Evolutionary conservation across 1,284 basidiomycete genomes (phyloP), one percentile per base, ranked within the genome.

Genomic region (Cutaneotrichosporon sp.): DNA sequence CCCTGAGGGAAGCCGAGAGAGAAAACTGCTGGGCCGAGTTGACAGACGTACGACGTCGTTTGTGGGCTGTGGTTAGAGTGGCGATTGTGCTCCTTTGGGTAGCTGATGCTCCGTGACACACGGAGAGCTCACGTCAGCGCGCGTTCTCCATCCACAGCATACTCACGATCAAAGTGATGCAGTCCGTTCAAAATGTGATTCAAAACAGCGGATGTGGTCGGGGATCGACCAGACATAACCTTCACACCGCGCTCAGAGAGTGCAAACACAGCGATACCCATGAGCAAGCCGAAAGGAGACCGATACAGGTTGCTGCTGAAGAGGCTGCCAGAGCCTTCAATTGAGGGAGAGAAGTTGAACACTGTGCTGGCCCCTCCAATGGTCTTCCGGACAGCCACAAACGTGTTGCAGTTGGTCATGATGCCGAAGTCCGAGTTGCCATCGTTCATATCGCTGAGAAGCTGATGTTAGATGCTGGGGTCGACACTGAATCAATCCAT

Each of bases 351-450:
- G 32, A 63, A 66, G 38, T 62, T 46, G 46, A 61, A 42, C 31
- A 51, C 13, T 4, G 49, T 16, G 31, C n/a, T 11, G 6, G 22
- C 22, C 14, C 22, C 36, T 10, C 14, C 21, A 5, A 5, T 9
- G 58, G 22, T 31, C 13, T 51, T 50, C 21, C 26, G 18, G 31
- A 66, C 18, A 2, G 42, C 42, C 50, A 64, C 50, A 31, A 66
- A 66, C 16, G 52, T 56, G 32, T 59, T 61, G 49, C 65, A 66
- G 57, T 66, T 66, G 56, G 65, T 61, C 30, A 66, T 13, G 34
- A 66, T 30, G 0, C 56, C 59, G 5, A 63, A 21, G 2, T 34
- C 14, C 9, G 57, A 46, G 22, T 51, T 36, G 16, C 9, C 30
- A 8, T 31, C 36, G 9, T 46, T 22, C 65, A 66, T 52, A 7